Percentiles rank a stretch among this genome's conserved stretches.
These are phyloP conservation scores for Vaccinium corymbosum DNA, from an alignment of 148 eudicot species.

Conservation along the genomic window DNA sequence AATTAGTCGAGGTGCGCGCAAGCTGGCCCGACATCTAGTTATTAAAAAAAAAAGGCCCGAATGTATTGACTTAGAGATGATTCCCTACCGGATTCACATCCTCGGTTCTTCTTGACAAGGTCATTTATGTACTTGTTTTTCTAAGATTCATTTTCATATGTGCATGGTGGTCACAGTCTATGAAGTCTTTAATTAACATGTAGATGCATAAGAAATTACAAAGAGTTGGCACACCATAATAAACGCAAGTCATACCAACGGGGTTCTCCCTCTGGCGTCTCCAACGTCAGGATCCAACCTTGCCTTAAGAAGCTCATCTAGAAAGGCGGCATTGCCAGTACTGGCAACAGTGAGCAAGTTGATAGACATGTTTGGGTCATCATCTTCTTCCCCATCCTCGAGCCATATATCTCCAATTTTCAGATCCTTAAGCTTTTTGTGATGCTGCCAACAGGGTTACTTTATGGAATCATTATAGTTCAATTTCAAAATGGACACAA, in stretches of 20 bases:
- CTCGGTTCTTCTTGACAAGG: neutral
- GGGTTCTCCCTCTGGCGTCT: slow-evolving; percentile 43
- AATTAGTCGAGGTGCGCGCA: too few species aligned
- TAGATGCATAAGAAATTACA: neutral
- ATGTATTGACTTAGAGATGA: too few species aligned
- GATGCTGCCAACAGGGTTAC: slow-evolving; percentile 36
- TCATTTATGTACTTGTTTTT: too few species aligned
- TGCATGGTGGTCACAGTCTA: too few species aligned
- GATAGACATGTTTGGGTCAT: slow-evolving; percentile 42
- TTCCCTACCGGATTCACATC: neutral
- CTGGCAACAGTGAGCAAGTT: slow-evolving; percentile 43
- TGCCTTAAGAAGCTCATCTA: slow-evolving; percentile 50
- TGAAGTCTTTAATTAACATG: neutral
- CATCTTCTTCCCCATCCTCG: slow-evolving; percentile 40
- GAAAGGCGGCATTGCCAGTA: slow-evolving; percentile 52
- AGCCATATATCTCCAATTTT: slow-evolving; percentile 38
- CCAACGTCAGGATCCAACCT: slow-evolving; percentile 45
- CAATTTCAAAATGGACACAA: neutral
- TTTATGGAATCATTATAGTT: neutral
- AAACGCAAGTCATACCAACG: slow-evolving; percentile 29
- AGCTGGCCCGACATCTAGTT: too few species aligned
- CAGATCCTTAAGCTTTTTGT: slow-evolving; percentile 48
- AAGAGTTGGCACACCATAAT: neutral
- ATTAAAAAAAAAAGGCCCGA: neutral
- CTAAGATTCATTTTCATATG: too few species aligned